phyloP scores from a whole-genome alignment of 2,329 filamentous ascomycete species.

The Elsinoe batatas region DNA sequence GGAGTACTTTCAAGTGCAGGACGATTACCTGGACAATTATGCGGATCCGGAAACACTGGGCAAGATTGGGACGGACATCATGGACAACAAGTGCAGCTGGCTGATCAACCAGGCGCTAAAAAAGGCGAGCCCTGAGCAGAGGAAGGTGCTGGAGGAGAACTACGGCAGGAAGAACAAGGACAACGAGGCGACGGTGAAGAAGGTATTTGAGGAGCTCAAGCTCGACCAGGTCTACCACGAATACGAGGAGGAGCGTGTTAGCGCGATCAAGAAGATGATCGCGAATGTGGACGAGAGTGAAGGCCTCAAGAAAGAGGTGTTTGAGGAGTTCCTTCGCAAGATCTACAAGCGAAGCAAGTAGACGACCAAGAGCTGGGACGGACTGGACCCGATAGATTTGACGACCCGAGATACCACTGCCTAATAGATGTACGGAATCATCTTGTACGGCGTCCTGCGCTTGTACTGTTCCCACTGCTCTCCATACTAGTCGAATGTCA shows the following conservation, averaged over 20 bases:
- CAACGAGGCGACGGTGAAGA: slow-evolving; percentile 79
- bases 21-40: slow-evolving; percentile 98
- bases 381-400: slow-evolving; percentile 10
- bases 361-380: slow-evolving; percentile 18
- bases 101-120: slow-evolving; percentile 88
- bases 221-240: slow-evolving; percentile 74
- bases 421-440: slow-evolving; percentile 30
- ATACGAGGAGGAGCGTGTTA: slow-evolving; percentile 80
- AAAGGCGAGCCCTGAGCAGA: slow-evolving; percentile 72
- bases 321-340: slow-evolving; percentile 84
- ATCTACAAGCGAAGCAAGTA: slow-evolving; percentile 98
- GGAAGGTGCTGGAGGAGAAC: slow-evolving; percentile 77
- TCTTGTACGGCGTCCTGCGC: slow-evolving; percentile 30
- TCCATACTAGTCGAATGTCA: slow-evolving; percentile 27
- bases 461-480: slow-evolving; percentile 31
- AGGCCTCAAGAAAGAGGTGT: slow-evolving; percentile 82
- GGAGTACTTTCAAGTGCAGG: slow-evolving; percentile 98
- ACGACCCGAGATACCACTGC: slow-evolving; percentile 13
- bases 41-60: slow-evolving; percentile 86
- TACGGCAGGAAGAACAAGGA: slow-evolving; percentile 85
- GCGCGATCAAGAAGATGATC: slow-evolving; percentile 69
- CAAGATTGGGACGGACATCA: slow-evolving; percentile 97
- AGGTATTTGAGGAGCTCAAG: slow-evolving; percentile 74
- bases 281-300: slow-evolving; percentile 70
- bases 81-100: slow-evolving; percentile 99